These are phyloP conservation scores for Botryotinia narcissicola DNA, from an alignment of 2,329 filamentous ascomycete species.

Conservation along the genomic window DNA sequence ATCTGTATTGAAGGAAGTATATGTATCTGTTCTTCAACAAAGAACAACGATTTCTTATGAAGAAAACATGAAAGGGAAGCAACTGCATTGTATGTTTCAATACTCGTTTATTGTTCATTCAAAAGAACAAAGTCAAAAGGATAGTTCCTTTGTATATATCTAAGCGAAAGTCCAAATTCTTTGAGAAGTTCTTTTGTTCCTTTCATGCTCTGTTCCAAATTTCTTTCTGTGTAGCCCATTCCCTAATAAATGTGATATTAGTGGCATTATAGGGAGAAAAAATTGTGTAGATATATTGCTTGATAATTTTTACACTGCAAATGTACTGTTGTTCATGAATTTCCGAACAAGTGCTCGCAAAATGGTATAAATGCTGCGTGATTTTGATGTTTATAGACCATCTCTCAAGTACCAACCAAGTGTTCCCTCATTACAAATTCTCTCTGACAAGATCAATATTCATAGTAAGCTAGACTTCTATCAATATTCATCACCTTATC, in stretches of 20 bases:
- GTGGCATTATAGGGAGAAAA: background rate
- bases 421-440: background rate
- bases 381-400: background rate
- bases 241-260: background rate
- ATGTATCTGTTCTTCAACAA: background rate
- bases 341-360: background rate
- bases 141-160: background rate
- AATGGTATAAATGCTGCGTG: background rate
- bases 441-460: background rate
- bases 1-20: background rate
- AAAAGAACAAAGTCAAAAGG: background rate
- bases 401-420: background rate
- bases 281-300: background rate
- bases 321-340: background rate
- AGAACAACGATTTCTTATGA: background rate
- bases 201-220: background rate
- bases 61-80: background rate
- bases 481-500: background rate
- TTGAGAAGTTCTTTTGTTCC: background rate
- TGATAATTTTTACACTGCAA: background rate
- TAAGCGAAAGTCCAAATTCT: background rate
- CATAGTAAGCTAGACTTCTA: background rate
- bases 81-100: background rate
- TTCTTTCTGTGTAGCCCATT: background rate
- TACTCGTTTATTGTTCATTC: fast-evolving